These are phyloP conservation scores for Fusarium napiforme DNA, from an alignment of 2,329 filamentous ascomycete species.

Conservation along the genomic window DNA sequence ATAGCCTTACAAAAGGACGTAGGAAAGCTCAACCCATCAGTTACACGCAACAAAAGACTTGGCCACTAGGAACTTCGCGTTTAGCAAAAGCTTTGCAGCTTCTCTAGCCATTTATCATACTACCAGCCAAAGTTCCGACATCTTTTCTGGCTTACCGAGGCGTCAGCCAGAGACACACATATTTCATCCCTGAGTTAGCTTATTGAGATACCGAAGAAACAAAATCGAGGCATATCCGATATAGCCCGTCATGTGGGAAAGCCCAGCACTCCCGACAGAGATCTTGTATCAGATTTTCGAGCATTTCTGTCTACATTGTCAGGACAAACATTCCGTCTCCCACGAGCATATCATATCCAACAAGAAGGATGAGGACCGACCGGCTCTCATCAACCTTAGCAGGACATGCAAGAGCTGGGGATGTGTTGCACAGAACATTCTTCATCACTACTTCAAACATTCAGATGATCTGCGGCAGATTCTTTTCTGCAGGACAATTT, in stretches of 20 bases:
- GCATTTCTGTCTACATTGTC: slow-evolving; percentile 18
- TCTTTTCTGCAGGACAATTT: slow-evolving; percentile 7
- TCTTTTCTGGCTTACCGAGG: not conserved
- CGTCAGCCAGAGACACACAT: not conserved
- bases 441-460: slow-evolving; percentile 19
- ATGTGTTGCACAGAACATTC: slow-evolving; percentile 2
- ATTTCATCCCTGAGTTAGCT: not conserved
- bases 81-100: not conserved
- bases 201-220: not conserved
- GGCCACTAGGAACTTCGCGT: not conserved
- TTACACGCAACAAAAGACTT: not conserved
- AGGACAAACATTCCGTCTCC: not conserved
- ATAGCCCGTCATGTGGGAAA: not conserved
- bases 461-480: not conserved
- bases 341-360: not conserved
- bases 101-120: not conserved
- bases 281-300: not conserved
- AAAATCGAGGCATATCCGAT: not conserved
- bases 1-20: not conserved
- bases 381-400: not conserved
- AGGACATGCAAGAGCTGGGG: not conserved
- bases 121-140: not conserved
- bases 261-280: not conserved
- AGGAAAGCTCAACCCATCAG: not conserved
- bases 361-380: not conserved